phyloP scores from a whole-genome alignment of 2,329 filamentous ascomycete genomes.

The Arthrobotrys pseudoclavata region DNA sequence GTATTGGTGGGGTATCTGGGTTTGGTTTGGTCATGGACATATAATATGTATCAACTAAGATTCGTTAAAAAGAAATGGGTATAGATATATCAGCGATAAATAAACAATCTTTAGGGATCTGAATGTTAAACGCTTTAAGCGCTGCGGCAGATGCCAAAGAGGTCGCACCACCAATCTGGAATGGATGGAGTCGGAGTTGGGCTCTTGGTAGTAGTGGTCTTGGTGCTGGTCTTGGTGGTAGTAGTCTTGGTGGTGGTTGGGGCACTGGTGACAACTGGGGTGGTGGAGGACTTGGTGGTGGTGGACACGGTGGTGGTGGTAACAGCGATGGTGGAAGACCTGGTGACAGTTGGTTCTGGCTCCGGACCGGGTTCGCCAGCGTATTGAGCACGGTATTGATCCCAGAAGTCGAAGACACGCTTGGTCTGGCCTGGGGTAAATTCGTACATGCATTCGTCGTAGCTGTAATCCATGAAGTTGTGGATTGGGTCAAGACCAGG shows the following conservation, averaged over 20 bases:
- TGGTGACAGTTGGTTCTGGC: slow-evolving; percentile 20
- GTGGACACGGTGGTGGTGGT: slow-evolving; percentile 25
- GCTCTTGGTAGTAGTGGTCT: slow-evolving; percentile 27
- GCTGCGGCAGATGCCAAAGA: slow-evolving; percentile 26
- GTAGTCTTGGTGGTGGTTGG: slow-evolving; percentile 23
- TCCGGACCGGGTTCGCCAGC: slow-evolving; percentile 37
- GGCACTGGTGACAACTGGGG: background rate
- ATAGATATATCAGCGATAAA: background rate
- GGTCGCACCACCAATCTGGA: slow-evolving; percentile 44
- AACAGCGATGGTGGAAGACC: slow-evolving; percentile 19
- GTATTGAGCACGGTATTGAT: slow-evolving; percentile 65
- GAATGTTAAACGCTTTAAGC: slow-evolving; percentile 8
- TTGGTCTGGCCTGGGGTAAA: slow-evolving; percentile 68
- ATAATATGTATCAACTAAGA: slow-evolving; percentile 7
- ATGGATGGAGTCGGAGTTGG: slow-evolving; percentile 23
- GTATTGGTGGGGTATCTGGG: slow-evolving; percentile 15
- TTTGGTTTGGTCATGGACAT: slow-evolving; percentile 16
- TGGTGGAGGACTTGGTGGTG: slow-evolving; percentile 25
- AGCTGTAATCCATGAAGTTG: slow-evolving; percentile 66
- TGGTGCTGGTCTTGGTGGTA: slow-evolving; percentile 34
- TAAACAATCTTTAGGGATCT: background rate
- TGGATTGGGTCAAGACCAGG: slow-evolving; percentile 64
- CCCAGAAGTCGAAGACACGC: slow-evolving; percentile 67
- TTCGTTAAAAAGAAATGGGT: slow-evolving; percentile 26
- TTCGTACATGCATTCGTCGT: slow-evolving; percentile 68